Conservation (phyloP, 106 monocot genomes). For the Platanthera guangdongensis region DNA sequence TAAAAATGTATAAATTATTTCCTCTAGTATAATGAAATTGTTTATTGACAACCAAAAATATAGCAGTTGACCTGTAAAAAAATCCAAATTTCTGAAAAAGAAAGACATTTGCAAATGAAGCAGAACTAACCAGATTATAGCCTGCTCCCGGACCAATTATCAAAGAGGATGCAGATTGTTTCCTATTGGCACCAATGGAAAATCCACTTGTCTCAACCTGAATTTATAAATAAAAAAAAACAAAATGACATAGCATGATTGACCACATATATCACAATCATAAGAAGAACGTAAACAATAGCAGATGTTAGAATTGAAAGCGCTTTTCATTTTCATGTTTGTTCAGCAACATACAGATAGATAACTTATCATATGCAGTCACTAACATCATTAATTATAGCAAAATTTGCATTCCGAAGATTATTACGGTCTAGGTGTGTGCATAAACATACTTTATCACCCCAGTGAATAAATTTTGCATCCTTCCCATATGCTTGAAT, state of each 20-base stretch:
- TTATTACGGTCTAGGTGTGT: background rate
- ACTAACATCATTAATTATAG: background rate
- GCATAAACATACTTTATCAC: slow-evolving; percentile 54
- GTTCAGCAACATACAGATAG: background rate
- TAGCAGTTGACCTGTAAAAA: too few species aligned
- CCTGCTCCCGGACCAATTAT: slow-evolving; percentile 84
- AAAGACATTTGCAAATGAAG: background rate
- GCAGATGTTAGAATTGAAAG: background rate
- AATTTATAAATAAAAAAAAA: background rate
- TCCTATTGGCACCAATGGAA: slow-evolving; percentile 58
- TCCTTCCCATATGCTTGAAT: slow-evolving; percentile 52
- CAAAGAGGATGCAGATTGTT: slow-evolving; percentile 36
- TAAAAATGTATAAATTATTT: background rate
- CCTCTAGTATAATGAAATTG: background rate
- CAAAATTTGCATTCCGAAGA: background rate
- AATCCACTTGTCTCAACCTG: slow-evolving; percentile 71
- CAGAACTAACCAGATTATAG: slow-evolving; percentile 76
- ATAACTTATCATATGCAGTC: background rate
- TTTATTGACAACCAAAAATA: too few species aligned
- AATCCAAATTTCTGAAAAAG: background rate
- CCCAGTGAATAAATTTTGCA: slow-evolving; percentile 74
- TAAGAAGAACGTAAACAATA: background rate
- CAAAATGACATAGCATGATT: background rate
- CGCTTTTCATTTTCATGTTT: background rate
- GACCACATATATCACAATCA: background rate